These are phyloP conservation scores for Saitoella complicata DNA, from an alignment of 805 yeast genomes.

Conservation along the genomic window DNA sequence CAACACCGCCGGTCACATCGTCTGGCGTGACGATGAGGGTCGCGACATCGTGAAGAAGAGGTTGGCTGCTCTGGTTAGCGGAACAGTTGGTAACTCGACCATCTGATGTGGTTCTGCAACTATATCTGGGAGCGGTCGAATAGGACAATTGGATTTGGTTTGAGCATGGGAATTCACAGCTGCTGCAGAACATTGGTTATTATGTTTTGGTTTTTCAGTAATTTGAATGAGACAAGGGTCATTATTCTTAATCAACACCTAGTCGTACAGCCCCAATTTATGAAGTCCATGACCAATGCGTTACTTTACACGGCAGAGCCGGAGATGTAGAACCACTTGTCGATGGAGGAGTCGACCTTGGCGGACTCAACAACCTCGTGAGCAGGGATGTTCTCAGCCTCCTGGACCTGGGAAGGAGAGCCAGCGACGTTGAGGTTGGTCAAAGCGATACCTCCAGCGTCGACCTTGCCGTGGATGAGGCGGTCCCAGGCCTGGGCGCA, in stretches of 20 bases:
- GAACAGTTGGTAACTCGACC: too few species aligned
- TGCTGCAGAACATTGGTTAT: not conserved
- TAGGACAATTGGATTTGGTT: too few species aligned
- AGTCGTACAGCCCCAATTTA: too few species aligned
- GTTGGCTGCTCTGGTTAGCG: not conserved
- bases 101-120: too few species aligned
- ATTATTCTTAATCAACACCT: too few species aligned
- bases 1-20: not conserved
- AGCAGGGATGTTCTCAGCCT: slow-evolving; percentile 37
- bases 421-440: slow-evolving; percentile 60
- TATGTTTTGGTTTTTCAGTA: not conserved
- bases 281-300: too few species aligned
- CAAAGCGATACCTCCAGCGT: slow-evolving; percentile 53
- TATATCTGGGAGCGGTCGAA: too few species aligned
- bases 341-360: slow-evolving; percentile 89
- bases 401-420: slow-evolving; percentile 27
- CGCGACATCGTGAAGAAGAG: not conserved
- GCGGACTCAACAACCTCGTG: slow-evolving; percentile 55
- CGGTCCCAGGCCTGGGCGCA: slow-evolving; percentile 73
- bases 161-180: not conserved
- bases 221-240: not conserved
- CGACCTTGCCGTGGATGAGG: slow-evolving; percentile 46
- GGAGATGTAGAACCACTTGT: slow-evolving; percentile 95
- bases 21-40: slow-evolving; percentile 1
- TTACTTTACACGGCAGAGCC: slow-evolving; percentile 20